phyloP scores from a whole-genome alignment of 2,329 filamentous ascomycete genomes.

The Thielaviopsis punctulata region DNA sequence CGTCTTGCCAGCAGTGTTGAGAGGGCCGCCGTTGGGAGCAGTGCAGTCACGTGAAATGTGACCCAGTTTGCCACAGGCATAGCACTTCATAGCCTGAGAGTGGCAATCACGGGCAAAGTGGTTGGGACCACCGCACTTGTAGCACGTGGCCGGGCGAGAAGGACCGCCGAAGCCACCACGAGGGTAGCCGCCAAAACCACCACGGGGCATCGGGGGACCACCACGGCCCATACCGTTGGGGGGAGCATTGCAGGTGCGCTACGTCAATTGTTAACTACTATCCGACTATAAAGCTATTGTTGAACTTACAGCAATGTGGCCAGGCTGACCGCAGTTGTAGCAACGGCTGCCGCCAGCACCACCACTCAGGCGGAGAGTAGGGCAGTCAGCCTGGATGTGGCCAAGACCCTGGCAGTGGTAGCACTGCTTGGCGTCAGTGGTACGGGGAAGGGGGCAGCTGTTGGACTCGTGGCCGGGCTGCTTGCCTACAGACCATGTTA shows the following conservation, averaged over 20 bases:
- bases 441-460: slow-evolving; percentile 88
- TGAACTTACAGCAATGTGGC: slow-evolving; percentile 66
- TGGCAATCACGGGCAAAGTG: slow-evolving; percentile 98
- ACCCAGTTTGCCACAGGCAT: slow-evolving; percentile 86
- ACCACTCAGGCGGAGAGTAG: slow-evolving; percentile 80
- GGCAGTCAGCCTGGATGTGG: slow-evolving; percentile 97
- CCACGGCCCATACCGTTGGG: slow-evolving; percentile 53
- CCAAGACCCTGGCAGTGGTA: slow-evolving; percentile 98
- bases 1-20: slow-evolving; percentile 93
- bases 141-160: slow-evolving; percentile 50
- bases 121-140: slow-evolving; percentile 74
- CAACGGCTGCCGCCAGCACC: slow-evolving; percentile 70
- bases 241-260: slow-evolving; percentile 64
- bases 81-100: slow-evolving; percentile 97
- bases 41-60: slow-evolving; percentile 93
- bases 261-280: slow-evolving; percentile 4
- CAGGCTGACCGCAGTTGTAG: slow-evolving; percentile 89
- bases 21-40: slow-evolving; percentile 82
- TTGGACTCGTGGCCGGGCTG: slow-evolving; percentile 94
- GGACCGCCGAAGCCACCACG: slow-evolving; percentile 62
- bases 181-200: slow-evolving; percentile 45
- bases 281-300: background rate
- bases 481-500: slow-evolving; percentile 40
- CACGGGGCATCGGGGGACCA: slow-evolving; percentile 45
- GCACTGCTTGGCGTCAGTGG: slow-evolving; percentile 98